These are phyloP conservation scores for Calonectria hawksworthii DNA, from an alignment of 2,329 filamentous ascomycete genomes.

Conservation along the genomic window DNA sequence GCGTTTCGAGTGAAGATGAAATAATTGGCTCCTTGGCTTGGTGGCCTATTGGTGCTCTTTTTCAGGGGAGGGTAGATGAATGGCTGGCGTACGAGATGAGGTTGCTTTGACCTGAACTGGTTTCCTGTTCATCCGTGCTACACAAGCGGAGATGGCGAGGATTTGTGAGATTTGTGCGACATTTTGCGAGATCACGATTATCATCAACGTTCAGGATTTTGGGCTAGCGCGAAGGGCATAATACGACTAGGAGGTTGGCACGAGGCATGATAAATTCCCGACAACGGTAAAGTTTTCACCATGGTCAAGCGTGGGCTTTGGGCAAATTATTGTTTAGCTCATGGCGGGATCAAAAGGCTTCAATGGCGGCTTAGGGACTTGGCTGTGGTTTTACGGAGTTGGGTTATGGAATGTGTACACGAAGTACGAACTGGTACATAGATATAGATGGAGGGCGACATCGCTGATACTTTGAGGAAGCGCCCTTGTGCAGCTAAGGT, in stretches of 20 bases:
- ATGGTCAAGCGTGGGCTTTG: constrained; percentile 28
- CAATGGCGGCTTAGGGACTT: constrained; percentile 14
- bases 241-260: constrained; percentile 27
- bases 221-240: constrained; percentile 20
- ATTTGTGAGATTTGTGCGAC: constrained; percentile 34
- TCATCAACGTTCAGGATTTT: constrained; percentile 29
- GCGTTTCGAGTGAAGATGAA: constrained; percentile 61
- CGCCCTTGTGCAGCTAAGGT: neutral
- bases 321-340: constrained; percentile 29
- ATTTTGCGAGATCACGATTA: constrained; percentile 27
- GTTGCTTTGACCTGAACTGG: constrained; percentile 14
- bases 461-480: constrained; percentile 14
- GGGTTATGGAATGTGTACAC: constrained; percentile 37
- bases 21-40: constrained; percentile 35
- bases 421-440: constrained; percentile 37
- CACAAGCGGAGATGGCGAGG: neutral
- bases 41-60: constrained; percentile 20
- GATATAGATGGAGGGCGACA: constrained; percentile 39
- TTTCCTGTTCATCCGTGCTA: constrained; percentile 18
- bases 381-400: constrained; percentile 32
- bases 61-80: neutral
- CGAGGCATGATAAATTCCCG: constrained; percentile 29
- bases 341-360: constrained; percentile 15
- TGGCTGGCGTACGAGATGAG: constrained; percentile 4
- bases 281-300: constrained; percentile 25